Evolutionary conservation across 2,329 filamentous ascomycete species (phyloP).

Genomic region (Plectosphaerella plurivora): DNA sequence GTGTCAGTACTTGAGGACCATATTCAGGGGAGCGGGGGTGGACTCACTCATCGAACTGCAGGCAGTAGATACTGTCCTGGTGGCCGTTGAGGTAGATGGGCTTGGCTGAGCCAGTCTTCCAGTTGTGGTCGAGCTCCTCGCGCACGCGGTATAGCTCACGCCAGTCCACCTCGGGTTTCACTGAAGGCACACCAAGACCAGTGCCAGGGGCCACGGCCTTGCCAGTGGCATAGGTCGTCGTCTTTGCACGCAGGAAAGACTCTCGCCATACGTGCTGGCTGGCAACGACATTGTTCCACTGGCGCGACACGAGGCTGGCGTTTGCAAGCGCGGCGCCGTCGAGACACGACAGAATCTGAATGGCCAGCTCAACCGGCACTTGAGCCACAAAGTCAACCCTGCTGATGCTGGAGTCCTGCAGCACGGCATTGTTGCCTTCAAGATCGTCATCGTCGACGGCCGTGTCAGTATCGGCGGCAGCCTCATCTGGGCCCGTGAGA

Average conservation of each 20-base stretch:
- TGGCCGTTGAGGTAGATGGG: constrained; percentile 91
- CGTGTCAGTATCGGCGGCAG: constrained; percentile 31
- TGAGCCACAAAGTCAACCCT: constrained; percentile 53
- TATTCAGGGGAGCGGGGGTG: neutral
- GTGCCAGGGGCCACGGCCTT: constrained; percentile 45
- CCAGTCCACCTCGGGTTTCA: constrained; percentile 69
- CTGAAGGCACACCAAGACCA: constrained; percentile 52
- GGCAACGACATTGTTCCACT: constrained; percentile 41
- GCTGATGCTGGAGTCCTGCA: constrained; percentile 37
- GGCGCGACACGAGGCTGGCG: constrained; percentile 43
- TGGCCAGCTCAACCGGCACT: constrained; percentile 54
- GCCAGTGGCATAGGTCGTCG: constrained; percentile 55
- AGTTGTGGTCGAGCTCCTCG: constrained; percentile 70
- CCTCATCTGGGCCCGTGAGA: constrained; percentile 30
- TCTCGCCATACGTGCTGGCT: constrained; percentile 61
- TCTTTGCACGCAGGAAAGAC: constrained; percentile 58
- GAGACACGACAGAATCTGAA: constrained; percentile 53
- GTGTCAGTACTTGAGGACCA: constrained; percentile 23
- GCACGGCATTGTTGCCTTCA: constrained; percentile 18
- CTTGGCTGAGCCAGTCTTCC: constrained; percentile 73
- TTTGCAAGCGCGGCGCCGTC: constrained; percentile 47
- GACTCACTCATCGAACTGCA: constrained; percentile 91
- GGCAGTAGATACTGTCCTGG: constrained; percentile 92
- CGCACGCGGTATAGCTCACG: constrained; percentile 78
- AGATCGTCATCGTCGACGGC: constrained; percentile 22